These are phyloP conservation scores for Verticillium nonalfalfae DNA, from an alignment of 2,329 filamentous ascomycete genomes.

Conservation along the genomic window DNA sequence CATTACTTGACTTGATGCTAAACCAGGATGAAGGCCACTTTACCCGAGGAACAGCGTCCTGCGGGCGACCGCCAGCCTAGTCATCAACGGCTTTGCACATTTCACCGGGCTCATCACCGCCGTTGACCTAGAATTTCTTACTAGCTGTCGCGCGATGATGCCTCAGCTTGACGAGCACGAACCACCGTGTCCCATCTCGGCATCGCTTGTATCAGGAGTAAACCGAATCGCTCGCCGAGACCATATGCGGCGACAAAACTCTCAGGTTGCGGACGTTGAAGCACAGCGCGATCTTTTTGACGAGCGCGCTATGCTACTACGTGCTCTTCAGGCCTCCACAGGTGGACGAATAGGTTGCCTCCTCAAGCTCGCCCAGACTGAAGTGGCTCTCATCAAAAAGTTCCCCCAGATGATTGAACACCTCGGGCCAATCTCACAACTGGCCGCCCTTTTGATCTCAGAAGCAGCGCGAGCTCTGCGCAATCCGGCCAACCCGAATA, in stretches of 20 bases:
- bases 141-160: background rate
- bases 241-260: slow-evolving; percentile 13
- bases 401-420: slow-evolving; percentile 40
- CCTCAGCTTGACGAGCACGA: slow-evolving; percentile 18
- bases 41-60: background rate
- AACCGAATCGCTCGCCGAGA: slow-evolving; percentile 16
- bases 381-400: slow-evolving; percentile 32
- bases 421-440: background rate
- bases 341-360: slow-evolving; percentile 37
- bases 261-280: slow-evolving; percentile 16
- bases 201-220: slow-evolving; percentile 39
- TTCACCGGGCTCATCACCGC: background rate
- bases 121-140: background rate
- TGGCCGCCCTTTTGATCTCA: slow-evolving; percentile 27
- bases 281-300: slow-evolving; percentile 15
- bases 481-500: slow-evolving; percentile 18
- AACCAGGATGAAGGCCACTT: background rate
- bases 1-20: background rate
- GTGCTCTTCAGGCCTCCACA: slow-evolving; percentile 30
- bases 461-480: slow-evolving; percentile 25
- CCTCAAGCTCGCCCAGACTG: slow-evolving; percentile 31
- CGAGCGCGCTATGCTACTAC: slow-evolving; percentile 28
- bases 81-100: background rate
- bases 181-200: slow-evolving; percentile 33
- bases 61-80: background rate